Percentiles rank a stretch among this genome's conserved stretches.
Evolutionary conservation across 2,329 filamentous ascomycete species (phyloP).

Genomic region (Zasmidium cellare): DNA sequence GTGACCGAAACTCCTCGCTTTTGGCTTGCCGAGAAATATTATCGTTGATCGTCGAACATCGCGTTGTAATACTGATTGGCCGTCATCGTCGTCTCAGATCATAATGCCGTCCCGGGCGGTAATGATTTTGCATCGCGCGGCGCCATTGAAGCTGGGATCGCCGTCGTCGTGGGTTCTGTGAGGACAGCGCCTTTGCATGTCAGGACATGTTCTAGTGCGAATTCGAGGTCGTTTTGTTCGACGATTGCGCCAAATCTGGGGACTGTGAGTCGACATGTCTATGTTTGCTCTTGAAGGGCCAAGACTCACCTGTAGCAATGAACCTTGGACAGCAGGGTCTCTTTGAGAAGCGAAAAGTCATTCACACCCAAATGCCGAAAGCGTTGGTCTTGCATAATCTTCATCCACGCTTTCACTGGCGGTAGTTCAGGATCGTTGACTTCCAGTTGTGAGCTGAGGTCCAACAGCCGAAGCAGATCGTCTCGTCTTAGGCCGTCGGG

Average conservation of each 20-base stretch:
- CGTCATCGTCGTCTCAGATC: neutral
- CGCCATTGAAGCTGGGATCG: neutral
- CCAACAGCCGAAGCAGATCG: conserved; percentile 20
- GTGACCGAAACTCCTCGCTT: too few relatives aligned
- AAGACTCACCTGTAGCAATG: conserved; percentile 21
- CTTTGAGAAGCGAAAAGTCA: conserved; percentile 20
- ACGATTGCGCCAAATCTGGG: neutral
- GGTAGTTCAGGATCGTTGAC: conserved; percentile 21
- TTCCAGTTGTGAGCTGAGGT: conserved; percentile 19
- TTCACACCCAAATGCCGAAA: conserved; percentile 11
- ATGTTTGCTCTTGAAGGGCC: neutral
- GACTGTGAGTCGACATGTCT: neutral
- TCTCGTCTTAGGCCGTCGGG: conserved; percentile 17
- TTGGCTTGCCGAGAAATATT: too few relatives aligned
- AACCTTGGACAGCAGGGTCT: conserved; percentile 18
- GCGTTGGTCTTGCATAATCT: conserved; percentile 21
- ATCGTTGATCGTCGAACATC: too few relatives aligned
- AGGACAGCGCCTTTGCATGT: neutral
- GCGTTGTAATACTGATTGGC: neutral
- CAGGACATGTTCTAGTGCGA: neutral
- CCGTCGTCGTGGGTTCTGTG: neutral
- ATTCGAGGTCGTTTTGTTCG: neutral
- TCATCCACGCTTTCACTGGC: conserved; percentile 24
- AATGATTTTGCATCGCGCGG: neutral
- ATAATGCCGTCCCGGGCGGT: neutral